Conservation (phyloP, 352 stramenopile genomes). For the Pythium myriotylum region DNA sequence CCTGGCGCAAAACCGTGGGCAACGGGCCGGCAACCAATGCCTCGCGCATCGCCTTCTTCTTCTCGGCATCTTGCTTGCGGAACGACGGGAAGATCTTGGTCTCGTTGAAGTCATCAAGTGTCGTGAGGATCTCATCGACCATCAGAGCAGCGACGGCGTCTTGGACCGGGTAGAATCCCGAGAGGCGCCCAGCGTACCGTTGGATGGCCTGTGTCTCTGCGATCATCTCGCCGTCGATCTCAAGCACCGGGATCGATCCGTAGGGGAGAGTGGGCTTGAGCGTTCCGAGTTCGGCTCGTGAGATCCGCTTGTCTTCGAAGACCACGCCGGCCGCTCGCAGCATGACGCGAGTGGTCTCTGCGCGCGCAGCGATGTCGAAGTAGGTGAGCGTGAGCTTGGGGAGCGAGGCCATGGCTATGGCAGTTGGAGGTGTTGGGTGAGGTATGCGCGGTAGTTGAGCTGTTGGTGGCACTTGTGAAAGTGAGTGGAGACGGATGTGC, state of each 20-base stretch:
- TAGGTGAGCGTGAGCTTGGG: conserved; percentile 69
- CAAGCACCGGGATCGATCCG: conserved; percentile 48
- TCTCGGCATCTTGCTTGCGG: conserved; percentile 5
- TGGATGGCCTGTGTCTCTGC: conserved; percentile 54
- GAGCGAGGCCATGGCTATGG: conserved; percentile 1
- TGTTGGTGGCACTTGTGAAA: neutral
- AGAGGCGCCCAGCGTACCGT: conserved; percentile 59
- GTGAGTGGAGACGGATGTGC: neutral
- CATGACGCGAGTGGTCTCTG: conserved; percentile 51
- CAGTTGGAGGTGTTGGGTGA: too few relatives aligned
- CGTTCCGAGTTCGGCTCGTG: neutral
- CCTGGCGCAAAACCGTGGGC: neutral
- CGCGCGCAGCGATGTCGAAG: conserved; percentile 45
- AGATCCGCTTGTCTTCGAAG: conserved; percentile 54
- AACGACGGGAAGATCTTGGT: conserved; percentile 17
- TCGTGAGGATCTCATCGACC: conserved; percentile 53
- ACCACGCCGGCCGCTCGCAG: conserved; percentile 56
- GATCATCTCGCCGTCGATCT: conserved; percentile 46
- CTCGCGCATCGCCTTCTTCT: conserved; percentile 17
- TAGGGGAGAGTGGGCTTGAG: conserved; percentile 51
- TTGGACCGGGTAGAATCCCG: conserved; percentile 46
- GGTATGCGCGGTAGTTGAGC: too few relatives aligned
- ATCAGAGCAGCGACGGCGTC: conserved; percentile 33
- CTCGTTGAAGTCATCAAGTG: conserved; percentile 5
- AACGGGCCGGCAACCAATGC: neutral